phyloP scores from a whole-genome alignment of 1,284 basidiomycete genomes.

The Cryptococcus sp. region DNA sequence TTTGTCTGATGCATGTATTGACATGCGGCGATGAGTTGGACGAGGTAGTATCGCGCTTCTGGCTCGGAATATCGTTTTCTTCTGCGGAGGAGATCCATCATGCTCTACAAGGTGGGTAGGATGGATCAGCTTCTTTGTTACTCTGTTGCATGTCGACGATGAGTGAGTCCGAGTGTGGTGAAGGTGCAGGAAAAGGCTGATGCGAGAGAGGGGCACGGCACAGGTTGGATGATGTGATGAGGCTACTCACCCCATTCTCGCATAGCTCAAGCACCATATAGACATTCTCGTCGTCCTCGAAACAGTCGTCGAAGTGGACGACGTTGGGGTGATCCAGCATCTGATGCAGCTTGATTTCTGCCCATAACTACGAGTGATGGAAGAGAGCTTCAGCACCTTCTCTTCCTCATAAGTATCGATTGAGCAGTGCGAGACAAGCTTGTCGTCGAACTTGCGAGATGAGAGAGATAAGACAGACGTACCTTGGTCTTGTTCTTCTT shows the following conservation, averaged over 20 bases:
- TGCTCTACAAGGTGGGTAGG: constrained; percentile 58
- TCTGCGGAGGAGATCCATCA: constrained; percentile 87
- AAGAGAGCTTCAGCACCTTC: background rate
- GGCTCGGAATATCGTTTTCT: constrained; percentile 88
- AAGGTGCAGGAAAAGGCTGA: background rate
- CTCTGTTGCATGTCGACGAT: background rate
- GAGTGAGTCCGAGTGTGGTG: too few species aligned
- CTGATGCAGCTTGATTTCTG: constrained; percentile 97
- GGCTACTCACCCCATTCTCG: constrained; percentile 66
- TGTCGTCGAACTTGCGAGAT: background rate
- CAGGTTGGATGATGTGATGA: background rate
- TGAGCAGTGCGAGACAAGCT: background rate
- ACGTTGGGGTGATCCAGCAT: constrained; percentile 91
- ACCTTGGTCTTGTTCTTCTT: constrained; percentile 94
- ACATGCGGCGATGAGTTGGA: constrained; percentile 93
- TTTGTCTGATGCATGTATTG: constrained; percentile 94
- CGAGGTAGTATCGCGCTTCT: constrained; percentile 87
- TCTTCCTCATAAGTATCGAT: too few species aligned
- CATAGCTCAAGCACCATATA: constrained; percentile 97
- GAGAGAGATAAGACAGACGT: constrained; percentile 21
- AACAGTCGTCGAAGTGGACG: constrained; percentile 89
- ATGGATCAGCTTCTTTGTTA: background rate
- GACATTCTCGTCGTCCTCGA: constrained; percentile 93
- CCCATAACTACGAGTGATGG: constrained; percentile 70
- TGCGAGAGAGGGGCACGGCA: background rate